Conservation (phyloP, 1,284 basidiomycete genomes). For the Melampsora larici-populina region DNA sequence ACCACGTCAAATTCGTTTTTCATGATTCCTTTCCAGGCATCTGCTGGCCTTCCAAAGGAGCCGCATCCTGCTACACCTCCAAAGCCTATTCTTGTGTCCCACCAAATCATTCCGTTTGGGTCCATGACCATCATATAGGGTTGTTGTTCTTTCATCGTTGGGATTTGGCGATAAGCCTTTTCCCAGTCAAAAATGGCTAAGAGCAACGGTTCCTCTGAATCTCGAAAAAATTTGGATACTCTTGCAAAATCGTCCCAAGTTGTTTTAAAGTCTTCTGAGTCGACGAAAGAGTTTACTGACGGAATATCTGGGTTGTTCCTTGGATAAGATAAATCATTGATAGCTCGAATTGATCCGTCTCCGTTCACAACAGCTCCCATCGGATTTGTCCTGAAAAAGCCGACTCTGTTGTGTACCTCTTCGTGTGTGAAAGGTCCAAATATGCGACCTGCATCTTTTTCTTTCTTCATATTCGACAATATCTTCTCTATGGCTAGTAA, state of each 20-base stretch:
- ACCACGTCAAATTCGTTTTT: not conserved
- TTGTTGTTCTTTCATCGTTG: not conserved
- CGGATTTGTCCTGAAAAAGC: too few relatives aligned
- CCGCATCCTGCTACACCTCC: slow-evolving; percentile 6
- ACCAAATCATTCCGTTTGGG: not conserved
- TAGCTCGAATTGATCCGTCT: not conserved
- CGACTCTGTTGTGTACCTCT: too few relatives aligned
- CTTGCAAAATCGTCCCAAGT: too few relatives aligned
- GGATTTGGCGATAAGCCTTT: not conserved
- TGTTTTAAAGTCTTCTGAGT: not conserved
- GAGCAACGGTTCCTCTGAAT: not conserved
- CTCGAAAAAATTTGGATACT: not conserved
- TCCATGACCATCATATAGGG: not conserved
- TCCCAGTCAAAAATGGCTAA: not conserved
- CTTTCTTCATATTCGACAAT: too few relatives aligned
- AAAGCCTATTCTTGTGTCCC: not conserved
- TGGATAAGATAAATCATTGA: slow-evolving; percentile 4
- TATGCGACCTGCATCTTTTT: too few relatives aligned
- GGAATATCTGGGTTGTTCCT: not conserved
- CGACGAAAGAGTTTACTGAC: slow-evolving; percentile 8
- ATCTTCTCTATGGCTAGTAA: too few relatives aligned
- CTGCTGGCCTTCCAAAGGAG: not conserved
- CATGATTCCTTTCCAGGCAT: not conserved
- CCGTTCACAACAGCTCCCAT: not conserved
- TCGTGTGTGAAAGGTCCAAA: too few relatives aligned